These are phyloP conservation scores for Sporisorium sorghi DNA, from an alignment of 1,284 basidiomycete species.

Conservation along the genomic window DNA sequence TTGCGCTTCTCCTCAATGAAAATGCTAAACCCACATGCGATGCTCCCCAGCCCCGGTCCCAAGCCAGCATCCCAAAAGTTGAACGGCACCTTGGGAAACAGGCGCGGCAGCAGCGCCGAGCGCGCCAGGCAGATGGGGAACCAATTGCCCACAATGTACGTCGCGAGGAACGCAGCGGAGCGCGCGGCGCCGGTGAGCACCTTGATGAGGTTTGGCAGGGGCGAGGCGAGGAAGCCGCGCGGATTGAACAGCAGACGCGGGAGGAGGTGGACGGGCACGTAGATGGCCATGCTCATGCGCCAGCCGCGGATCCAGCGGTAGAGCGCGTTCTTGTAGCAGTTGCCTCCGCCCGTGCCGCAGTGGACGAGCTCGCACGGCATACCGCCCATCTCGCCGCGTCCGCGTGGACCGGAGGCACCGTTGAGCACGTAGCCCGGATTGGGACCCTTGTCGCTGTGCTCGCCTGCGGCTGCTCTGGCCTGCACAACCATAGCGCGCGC, in stretches of 20 bases:
- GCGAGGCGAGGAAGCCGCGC: constrained; percentile 44
- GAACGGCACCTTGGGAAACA: constrained; percentile 50
- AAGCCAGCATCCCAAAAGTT: constrained; percentile 61
- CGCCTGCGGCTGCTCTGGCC: constrained; percentile 19
- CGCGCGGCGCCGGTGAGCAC: constrained; percentile 66
- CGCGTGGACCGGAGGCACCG: constrained; percentile 54
- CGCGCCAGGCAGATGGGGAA: constrained; percentile 62
- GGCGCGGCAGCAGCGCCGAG: constrained; percentile 44
- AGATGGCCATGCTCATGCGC: constrained; percentile 68
- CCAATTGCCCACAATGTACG: constrained; percentile 69
- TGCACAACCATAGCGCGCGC: constrained; percentile 25
- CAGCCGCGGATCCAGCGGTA: constrained; percentile 67
- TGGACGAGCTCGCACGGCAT: constrained; percentile 70
- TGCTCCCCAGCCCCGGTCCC: constrained; percentile 39
- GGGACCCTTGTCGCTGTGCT: constrained; percentile 1
- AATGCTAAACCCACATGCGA: constrained; percentile 60
- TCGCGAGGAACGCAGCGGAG: constrained; percentile 69
- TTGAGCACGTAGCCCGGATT: constrained; percentile 47
- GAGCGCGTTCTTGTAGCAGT: constrained; percentile 67
- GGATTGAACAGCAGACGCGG: constrained; percentile 69
- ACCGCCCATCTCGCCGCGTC: constrained; percentile 60
- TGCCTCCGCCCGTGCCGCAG: constrained; percentile 63
- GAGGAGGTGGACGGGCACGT: constrained; percentile 70
- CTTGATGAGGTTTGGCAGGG: constrained; percentile 49
- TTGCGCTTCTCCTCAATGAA: constrained; percentile 70